Evolutionary conservation across 805 yeast species (phyloP).

Genomic region (Starmerella davenportii): DNA sequence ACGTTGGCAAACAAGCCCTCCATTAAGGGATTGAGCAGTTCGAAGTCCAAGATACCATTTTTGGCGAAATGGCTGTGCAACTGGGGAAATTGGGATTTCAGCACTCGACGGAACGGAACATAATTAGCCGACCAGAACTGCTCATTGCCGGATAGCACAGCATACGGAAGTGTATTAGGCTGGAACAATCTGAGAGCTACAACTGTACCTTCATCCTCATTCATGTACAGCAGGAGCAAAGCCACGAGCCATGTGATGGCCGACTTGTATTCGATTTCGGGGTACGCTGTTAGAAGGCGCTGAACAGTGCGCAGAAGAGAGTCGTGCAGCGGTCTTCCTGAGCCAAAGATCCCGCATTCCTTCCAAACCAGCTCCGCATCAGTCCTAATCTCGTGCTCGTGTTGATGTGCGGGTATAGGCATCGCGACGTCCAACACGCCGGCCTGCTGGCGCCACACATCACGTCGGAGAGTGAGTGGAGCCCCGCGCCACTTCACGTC

Average conservation of each 20-base stretch:
- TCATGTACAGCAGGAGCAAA: constrained; percentile 25
- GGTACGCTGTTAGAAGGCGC: constrained; percentile 20
- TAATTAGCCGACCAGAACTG: constrained; percentile 25
- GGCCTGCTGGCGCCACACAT: constrained; percentile 30
- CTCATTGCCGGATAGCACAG: constrained; percentile 22
- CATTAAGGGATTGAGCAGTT: constrained; percentile 30
- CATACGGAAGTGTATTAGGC: constrained; percentile 21
- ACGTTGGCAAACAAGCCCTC: constrained; percentile 29
- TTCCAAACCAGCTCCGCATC: constrained; percentile 24
- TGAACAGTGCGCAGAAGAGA: constrained; percentile 23
- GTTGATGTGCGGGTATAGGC: no score
- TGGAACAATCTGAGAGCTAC: constrained; percentile 27
- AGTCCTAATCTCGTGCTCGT: constrained; percentile 1
- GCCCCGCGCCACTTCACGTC: constrained; percentile 48
- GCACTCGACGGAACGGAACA: constrained; percentile 31
- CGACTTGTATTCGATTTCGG: constrained; percentile 22
- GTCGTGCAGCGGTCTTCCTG: constrained; percentile 21
- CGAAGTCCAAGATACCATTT: constrained; percentile 27
- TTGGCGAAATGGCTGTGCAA: constrained; percentile 35
- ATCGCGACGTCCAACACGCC: not conserved
- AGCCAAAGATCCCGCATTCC: constrained; percentile 25
- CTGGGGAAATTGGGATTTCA: constrained; percentile 29
- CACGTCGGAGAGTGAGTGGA: constrained; percentile 29
- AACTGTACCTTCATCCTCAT: constrained; percentile 26
- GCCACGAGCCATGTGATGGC: constrained; percentile 29